Percentiles rank a stretch among this genome's conserved stretches.
phyloP scores from a whole-genome alignment of 106 monocot species.

The Amphibolis antarctica region DNA sequence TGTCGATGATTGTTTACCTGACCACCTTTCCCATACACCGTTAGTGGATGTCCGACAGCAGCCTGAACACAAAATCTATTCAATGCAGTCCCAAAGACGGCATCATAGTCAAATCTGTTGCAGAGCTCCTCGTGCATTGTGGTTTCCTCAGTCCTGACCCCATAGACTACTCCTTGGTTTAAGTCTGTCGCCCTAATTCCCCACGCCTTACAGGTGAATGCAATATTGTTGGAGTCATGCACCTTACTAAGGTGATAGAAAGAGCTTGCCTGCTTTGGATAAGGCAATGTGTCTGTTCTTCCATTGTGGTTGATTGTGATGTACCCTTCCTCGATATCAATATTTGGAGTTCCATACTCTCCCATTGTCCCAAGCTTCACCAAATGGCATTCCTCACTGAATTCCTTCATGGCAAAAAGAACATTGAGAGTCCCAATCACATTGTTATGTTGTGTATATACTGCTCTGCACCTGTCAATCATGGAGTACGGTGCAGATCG shows the following conservation, averaged over 20 bases:
- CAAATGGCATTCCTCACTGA: conserved; percentile 68
- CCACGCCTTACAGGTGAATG: conserved; percentile 94
- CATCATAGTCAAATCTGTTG: conserved; percentile 97
- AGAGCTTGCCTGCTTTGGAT: conserved; percentile 95
- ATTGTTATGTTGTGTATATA: conserved; percentile 95
- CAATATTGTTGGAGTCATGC: conserved; percentile 91
- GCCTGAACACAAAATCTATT: conserved; percentile 99
- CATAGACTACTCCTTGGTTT: conserved; percentile 96
- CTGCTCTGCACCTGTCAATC: conserved; percentile 88
- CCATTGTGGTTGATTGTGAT: conserved; percentile 96
- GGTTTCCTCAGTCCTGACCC: conserved; percentile 81
- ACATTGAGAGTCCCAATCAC: conserved; percentile 96
- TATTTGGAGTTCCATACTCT: conserved; percentile 97
- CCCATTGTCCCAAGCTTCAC: conserved; percentile 99
- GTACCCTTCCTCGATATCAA: conserved; percentile 94
- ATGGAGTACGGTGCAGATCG: conserved; percentile 97
- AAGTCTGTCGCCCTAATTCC: conserved; percentile 86
- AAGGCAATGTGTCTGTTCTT: conserved; percentile 94
- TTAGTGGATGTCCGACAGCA: conserved; percentile 90
- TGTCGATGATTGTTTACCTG: conserved; percentile 42
- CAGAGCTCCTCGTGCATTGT: conserved; percentile 83
- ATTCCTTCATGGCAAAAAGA: conserved; percentile 91
- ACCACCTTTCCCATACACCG: conserved; percentile 93
- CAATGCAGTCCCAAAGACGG: conserved; percentile 81
- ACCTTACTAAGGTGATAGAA: conserved; percentile 98